These are phyloP conservation scores for Axilococcus clingmanii DNA, from an alignment of 139 green algal genomes.

Conservation along the genomic window DNA sequence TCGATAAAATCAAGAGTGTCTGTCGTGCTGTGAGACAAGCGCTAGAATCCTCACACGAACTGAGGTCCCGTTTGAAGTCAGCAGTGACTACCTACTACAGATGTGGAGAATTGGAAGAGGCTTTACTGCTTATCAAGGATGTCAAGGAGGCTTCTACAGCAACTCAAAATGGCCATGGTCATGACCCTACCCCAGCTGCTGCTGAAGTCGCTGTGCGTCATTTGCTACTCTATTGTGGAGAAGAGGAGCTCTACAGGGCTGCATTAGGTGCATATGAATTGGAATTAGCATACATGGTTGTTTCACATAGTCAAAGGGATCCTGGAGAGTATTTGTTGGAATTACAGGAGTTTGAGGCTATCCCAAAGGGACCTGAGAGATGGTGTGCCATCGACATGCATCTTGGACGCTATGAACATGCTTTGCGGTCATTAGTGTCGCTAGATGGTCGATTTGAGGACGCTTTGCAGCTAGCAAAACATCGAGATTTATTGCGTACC, in stretches of 20 bases:
- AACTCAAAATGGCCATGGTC: background rate
- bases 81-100: constrained; percentile 41
- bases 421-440: constrained; percentile 51
- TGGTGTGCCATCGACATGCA: constrained; percentile 62
- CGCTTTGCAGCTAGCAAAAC: constrained; percentile 49
- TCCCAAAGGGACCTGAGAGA: constrained; percentile 21
- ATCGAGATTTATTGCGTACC: constrained; percentile 61
- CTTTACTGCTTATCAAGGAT: constrained; percentile 53
- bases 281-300: constrained; percentile 86
- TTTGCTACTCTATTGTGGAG: constrained; percentile 70
- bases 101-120: constrained; percentile 48
- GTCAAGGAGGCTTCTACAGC: constrained; percentile 49
- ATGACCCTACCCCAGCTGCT: background rate
- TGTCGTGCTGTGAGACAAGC: background rate
- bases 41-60: too few species aligned
- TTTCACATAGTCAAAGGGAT: constrained; percentile 68
- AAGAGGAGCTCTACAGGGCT: constrained; percentile 69
- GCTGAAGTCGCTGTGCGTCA: constrained; percentile 71
- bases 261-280: constrained; percentile 88
- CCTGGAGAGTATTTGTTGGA: constrained; percentile 82
- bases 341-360: constrained; percentile 50
- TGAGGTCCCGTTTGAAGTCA: constrained; percentile 35
- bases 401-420: constrained; percentile 47
- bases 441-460: constrained; percentile 43
- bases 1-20: background rate